phyloP scores from a whole-genome alignment of 1,284 basidiomycete species.

The Malassezia vespertilionis region DNA sequence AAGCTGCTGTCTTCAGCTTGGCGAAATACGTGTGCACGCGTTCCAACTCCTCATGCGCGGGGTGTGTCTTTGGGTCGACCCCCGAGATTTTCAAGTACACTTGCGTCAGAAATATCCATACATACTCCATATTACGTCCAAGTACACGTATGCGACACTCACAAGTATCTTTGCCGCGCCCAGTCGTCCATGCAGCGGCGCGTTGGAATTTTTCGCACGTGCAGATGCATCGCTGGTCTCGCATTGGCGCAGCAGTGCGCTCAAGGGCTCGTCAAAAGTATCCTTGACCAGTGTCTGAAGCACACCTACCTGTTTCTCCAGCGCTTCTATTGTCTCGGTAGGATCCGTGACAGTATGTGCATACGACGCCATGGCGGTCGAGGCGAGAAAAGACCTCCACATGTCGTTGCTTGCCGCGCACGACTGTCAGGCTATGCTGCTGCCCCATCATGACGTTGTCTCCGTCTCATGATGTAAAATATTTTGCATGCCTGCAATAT shows the following conservation, averaged over 20 bases:
- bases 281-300: not conserved
- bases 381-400: slow-evolving; percentile 6
- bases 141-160: slow-evolving; percentile 12
- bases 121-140: slow-evolving; percentile 15
- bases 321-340: slow-evolving; percentile 1
- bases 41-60: slow-evolving; percentile 12
- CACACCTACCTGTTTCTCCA: not conserved
- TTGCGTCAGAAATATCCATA: not conserved
- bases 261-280: slow-evolving; percentile 5
- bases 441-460: too few species aligned
- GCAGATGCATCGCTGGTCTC: slow-evolving; percentile 6
- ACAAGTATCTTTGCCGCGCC: slow-evolving; percentile 12
- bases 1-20: slow-evolving; percentile 4
- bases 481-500: too few species aligned
- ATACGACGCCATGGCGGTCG: slow-evolving; percentile 10
- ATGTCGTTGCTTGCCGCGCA: too few species aligned
- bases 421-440: too few species aligned
- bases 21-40: slow-evolving; percentile 16
- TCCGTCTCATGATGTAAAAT: too few species aligned
- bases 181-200: slow-evolving; percentile 1
- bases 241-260: not conserved
- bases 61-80: slow-evolving; percentile 13
- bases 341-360: slow-evolving; percentile 16
- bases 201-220: not conserved
- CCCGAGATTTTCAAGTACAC: slow-evolving; percentile 15